phyloP scores from a whole-genome alignment of 495 filamentous ascomycete genomes.

The Melanomma pulvis-pyrius region DNA sequence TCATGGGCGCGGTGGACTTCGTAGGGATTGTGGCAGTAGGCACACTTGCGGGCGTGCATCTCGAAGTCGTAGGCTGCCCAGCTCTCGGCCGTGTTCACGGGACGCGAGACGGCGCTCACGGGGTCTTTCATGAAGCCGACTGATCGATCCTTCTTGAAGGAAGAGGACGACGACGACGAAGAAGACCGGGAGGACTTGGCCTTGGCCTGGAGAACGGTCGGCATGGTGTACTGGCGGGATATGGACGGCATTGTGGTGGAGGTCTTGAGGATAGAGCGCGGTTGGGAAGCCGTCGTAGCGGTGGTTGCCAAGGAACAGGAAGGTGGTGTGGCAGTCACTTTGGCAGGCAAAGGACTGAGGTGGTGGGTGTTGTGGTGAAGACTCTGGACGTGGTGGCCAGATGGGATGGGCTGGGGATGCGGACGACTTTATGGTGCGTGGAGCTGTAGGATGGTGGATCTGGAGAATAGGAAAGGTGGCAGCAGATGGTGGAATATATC shows the following conservation, averaged over 20 bases:
- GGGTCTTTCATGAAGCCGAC: slow-evolving; percentile 37
- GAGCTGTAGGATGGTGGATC: background rate
- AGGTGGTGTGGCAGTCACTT: slow-evolving; percentile 24
- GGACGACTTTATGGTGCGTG: slow-evolving; percentile 8
- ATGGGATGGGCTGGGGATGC: slow-evolving; percentile 3
- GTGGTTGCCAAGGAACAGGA: slow-evolving; percentile 7
- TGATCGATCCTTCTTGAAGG: slow-evolving; percentile 33
- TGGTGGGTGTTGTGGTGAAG: slow-evolving; percentile 7
- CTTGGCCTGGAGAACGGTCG: slow-evolving; percentile 31
- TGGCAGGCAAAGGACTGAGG: slow-evolving; percentile 11
- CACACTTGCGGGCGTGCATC: slow-evolving; percentile 43
- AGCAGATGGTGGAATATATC: slow-evolving; percentile 22
- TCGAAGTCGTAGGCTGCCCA: slow-evolving; percentile 48
- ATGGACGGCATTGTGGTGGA: slow-evolving; percentile 38
- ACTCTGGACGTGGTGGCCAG: slow-evolving; percentile 21
- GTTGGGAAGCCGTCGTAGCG: slow-evolving; percentile 29
- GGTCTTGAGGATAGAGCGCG: slow-evolving; percentile 36
- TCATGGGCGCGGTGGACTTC: slow-evolving; percentile 38
- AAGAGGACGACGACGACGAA: slow-evolving; percentile 17
- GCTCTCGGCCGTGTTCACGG: slow-evolving; percentile 39
- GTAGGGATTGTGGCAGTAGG: slow-evolving; percentile 43
- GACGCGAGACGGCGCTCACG: slow-evolving; percentile 39
- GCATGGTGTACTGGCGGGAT: slow-evolving; percentile 34
- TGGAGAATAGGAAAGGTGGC: slow-evolving; percentile 16
- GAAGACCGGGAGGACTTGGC: slow-evolving; percentile 14